These are phyloP conservation scores for Xylaria flabelliformis DNA, from an alignment of 495 filamentous ascomycete species.

Conservation along the genomic window DNA sequence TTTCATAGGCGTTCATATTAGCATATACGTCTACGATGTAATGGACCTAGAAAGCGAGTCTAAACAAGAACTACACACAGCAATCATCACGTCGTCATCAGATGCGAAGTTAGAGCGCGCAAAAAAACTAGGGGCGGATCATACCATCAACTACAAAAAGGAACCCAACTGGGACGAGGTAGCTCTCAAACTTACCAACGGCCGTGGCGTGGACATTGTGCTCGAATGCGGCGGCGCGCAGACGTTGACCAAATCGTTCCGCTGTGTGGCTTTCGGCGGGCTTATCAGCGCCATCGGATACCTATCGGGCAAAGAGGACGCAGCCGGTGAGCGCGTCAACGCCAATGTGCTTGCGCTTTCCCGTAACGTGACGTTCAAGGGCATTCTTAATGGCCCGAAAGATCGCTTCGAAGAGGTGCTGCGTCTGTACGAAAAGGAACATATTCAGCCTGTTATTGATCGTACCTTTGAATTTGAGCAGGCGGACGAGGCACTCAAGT, in stretches of 20 bases:
- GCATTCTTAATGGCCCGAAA: conserved; percentile 44
- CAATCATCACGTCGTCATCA: conserved; percentile 56
- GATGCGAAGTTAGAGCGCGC: conserved; percentile 51
- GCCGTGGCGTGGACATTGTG: conserved; percentile 53
- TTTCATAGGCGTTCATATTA: background rate
- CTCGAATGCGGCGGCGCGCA: conserved; percentile 58
- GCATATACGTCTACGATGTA: background rate
- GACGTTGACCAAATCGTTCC: conserved; percentile 51
- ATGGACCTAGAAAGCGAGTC: background rate
- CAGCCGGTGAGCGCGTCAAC: conserved; percentile 44
- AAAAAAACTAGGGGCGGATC: conserved; percentile 50
- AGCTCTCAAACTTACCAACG: conserved; percentile 46
- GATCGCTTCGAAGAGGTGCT: conserved; percentile 47
- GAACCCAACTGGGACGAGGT: conserved; percentile 50
- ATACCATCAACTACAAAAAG: conserved; percentile 54
- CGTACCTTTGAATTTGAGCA: conserved; percentile 47
- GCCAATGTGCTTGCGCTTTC: conserved; percentile 47
- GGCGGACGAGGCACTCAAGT: conserved; percentile 51
- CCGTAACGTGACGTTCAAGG: conserved; percentile 48
- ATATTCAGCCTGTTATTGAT: conserved; percentile 47
- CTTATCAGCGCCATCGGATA: conserved; percentile 55
- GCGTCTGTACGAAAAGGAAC: conserved; percentile 40
- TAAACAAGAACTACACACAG: conserved; percentile 34
- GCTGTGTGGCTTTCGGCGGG: conserved; percentile 51
- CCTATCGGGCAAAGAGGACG: conserved; percentile 52